Evolutionary conservation across 2,329 filamentous ascomycete genomes (phyloP).

Genomic region (Cadophora gregata): DNA sequence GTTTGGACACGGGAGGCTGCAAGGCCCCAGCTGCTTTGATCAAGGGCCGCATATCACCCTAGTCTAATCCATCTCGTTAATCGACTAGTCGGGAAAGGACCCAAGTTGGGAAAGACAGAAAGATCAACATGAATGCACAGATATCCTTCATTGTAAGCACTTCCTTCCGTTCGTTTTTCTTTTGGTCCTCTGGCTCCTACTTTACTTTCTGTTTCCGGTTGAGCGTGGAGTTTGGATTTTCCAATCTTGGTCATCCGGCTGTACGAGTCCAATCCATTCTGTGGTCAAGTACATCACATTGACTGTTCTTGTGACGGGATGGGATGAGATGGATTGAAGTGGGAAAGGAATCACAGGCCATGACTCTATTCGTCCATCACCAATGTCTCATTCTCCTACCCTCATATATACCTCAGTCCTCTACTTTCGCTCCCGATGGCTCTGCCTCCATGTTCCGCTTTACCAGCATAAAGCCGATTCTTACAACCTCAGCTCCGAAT

Average conservation of each 20-base stretch:
- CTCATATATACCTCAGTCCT: conserved; percentile 12
- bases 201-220: neutral
- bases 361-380: conserved; percentile 13
- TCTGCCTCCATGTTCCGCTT: conserved; percentile 24
- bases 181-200: neutral
- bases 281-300: neutral
- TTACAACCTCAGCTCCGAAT: conserved; percentile 34
- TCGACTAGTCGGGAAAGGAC: conserved; percentile 25
- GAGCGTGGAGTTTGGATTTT: neutral
- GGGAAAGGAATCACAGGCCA: neutral
- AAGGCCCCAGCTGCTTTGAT: conserved; percentile 39
- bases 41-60: conserved; percentile 41
- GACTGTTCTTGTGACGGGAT: conserved; percentile 22
- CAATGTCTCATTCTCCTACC: conserved; percentile 21
- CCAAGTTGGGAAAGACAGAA: conserved; percentile 33
- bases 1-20: conserved; percentile 37
- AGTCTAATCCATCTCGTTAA: conserved; percentile 18
- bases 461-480: conserved; percentile 32
- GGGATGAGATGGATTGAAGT: neutral
- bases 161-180: neutral
- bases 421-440: neutral
- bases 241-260: neutral
- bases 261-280: neutral
- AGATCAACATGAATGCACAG: conserved; percentile 58
- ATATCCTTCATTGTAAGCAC: conserved; percentile 62